phyloP scores from a whole-genome alignment of 768 basidiomycete genomes.

The Calocybe cyanea region DNA sequence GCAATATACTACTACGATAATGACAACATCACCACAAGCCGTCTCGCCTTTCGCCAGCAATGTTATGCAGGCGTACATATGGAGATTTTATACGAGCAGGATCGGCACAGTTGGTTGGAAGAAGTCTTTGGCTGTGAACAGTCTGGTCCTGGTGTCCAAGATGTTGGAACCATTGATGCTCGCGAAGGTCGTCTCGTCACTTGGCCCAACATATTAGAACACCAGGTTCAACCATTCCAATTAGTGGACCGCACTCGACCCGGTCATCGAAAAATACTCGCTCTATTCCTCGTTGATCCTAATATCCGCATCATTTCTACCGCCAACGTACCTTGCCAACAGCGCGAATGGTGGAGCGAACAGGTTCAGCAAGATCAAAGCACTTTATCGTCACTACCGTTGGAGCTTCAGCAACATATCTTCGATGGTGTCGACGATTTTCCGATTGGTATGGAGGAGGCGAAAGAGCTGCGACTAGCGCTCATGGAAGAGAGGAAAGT shows the following conservation, averaged over 20 bases:
- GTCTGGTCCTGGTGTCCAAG: not conserved
- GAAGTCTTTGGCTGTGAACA: slow-evolving; percentile 1
- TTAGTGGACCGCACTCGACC: not conserved
- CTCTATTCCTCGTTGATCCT: not conserved
- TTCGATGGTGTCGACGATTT: too few relatives aligned
- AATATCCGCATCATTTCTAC: not conserved
- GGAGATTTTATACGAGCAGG: not conserved
- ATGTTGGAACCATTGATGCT: not conserved
- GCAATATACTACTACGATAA: too few relatives aligned
- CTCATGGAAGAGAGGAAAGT: too few relatives aligned
- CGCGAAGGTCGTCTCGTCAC: too few relatives aligned
- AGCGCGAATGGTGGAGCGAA: too few relatives aligned
- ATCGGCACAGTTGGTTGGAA: not conserved
- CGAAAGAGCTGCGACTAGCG: too few relatives aligned
- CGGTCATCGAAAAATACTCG: not conserved
- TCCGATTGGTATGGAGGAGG: too few relatives aligned
- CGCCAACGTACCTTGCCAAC: not conserved
- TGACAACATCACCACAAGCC: too few relatives aligned
- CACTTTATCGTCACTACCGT: too few relatives aligned
- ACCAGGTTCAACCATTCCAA: not conserved
- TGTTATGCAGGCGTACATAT: not conserved
- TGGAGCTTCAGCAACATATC: too few relatives aligned
- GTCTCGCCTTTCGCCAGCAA: not conserved
- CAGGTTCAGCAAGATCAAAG: too few relatives aligned
- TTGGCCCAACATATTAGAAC: not conserved